Percentiles rank a stretch among this genome's conserved stretches.
Evolutionary conservation across 2,329 filamentous ascomycete species (phyloP).

Genomic region (Neofusicoccum sp.): DNA sequence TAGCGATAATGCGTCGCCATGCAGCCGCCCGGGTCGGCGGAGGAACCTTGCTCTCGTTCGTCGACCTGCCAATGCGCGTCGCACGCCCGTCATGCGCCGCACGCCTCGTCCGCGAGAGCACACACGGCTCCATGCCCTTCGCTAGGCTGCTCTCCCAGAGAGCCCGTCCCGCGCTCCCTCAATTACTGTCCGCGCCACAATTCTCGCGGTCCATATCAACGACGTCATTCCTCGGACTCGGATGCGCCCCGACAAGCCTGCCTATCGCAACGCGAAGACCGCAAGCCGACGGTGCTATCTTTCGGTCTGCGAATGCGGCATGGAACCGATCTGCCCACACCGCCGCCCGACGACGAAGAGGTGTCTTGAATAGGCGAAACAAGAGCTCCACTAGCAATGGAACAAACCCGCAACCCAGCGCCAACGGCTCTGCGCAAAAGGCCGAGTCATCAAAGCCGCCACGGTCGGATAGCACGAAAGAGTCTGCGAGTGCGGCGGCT

Average conservation of each 20-base stretch:
- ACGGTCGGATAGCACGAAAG: constrained; percentile 24
- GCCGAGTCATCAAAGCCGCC: constrained; percentile 24
- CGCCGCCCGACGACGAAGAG: constrained; percentile 21
- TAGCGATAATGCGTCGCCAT: constrained; percentile 46
- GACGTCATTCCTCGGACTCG: constrained; percentile 14
- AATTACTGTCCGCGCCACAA: not conserved
- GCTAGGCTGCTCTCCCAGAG: not conserved
- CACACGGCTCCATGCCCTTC: not conserved
- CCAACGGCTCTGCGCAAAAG: constrained; percentile 20
- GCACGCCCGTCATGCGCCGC: constrained; percentile 1
- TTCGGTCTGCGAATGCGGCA: constrained; percentile 18
- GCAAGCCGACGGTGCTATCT: not conserved
- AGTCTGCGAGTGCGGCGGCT: constrained; percentile 26
- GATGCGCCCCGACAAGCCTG: not conserved
- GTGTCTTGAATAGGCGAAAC: constrained; percentile 29
- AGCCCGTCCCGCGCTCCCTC: not conserved
- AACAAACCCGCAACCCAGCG: constrained; percentile 20
- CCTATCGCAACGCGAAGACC: not conserved
- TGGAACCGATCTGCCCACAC: constrained; percentile 32
- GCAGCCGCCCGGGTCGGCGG: constrained; percentile 37
- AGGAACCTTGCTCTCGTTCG: constrained; percentile 31
- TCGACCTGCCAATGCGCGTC: constrained; percentile 26
- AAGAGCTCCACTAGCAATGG: constrained; percentile 38
- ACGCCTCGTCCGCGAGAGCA: not conserved
- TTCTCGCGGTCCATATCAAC: not conserved